These are phyloP conservation scores for Trichoderma virens DNA, from an alignment of 495 filamentous ascomycete genomes.

Conservation along the genomic window DNA sequence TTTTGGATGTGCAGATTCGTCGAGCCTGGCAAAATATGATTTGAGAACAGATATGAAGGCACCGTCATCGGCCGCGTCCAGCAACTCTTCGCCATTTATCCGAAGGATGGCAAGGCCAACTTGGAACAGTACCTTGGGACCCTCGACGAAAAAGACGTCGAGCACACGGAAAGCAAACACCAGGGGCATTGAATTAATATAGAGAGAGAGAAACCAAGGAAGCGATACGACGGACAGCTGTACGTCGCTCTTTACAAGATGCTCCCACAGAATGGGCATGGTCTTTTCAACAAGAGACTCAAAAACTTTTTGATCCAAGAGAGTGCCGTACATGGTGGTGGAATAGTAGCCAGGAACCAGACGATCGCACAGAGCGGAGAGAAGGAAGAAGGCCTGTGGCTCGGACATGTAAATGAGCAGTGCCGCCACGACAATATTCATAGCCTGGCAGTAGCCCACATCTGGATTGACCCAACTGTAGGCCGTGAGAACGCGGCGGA, in stretches of 20 bases:
- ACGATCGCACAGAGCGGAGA: conserved; percentile 86
- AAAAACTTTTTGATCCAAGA: conserved; percentile 94
- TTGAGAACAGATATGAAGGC: conserved; percentile 96
- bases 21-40: conserved; percentile 83
- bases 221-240: conserved; percentile 98
- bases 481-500: conserved; percentile 84
- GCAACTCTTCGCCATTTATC: conserved; percentile 94
- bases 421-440: conserved; percentile 98
- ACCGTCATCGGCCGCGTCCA: conserved; percentile 94
- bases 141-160: conserved; percentile 97
- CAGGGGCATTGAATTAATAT: conserved; percentile 98
- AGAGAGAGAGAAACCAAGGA: conserved; percentile 95
- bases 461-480: conserved; percentile 95
- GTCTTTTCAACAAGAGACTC: conserved; percentile 96
- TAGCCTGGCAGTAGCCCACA: conserved; percentile 96
- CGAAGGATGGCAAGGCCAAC: conserved; percentile 90
- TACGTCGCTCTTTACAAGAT: conserved; percentile 88
- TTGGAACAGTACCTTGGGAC: conserved; percentile 94
- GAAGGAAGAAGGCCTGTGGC: conserved; percentile 86
- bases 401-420: conserved; percentile 98
- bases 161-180: conserved; percentile 94
- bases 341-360: conserved; percentile 95
- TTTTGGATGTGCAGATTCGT: conserved; percentile 91
- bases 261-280: conserved; percentile 98
- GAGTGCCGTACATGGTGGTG: conserved; percentile 95